These are phyloP conservation scores for Citrullus mucosospermus DNA, from an alignment of 306 rosid genomes.

Conservation along the genomic window DNA sequence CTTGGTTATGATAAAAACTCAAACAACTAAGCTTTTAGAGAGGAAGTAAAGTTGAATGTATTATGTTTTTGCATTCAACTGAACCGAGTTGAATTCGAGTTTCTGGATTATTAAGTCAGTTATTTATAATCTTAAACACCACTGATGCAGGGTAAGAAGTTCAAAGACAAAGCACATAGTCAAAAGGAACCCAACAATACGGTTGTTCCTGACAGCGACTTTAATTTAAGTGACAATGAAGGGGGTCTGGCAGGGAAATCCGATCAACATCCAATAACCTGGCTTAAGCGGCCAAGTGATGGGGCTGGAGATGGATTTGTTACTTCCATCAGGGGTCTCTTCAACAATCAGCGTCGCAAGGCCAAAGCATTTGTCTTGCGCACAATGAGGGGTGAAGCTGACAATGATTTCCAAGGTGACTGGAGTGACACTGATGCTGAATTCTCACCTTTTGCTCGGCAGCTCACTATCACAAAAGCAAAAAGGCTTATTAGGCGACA, in stretches of 20 bases:
- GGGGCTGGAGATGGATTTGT: slow-evolving; percentile 99
- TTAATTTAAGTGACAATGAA: slow-evolving; percentile 85
- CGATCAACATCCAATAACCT: slow-evolving; percentile 61
- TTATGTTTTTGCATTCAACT: not conserved
- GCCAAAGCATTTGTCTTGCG: slow-evolving; percentile 90
- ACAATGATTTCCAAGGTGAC: slow-evolving; percentile 82
- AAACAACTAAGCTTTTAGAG: not conserved
- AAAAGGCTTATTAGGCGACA: slow-evolving; percentile 88
- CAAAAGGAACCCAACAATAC: slow-evolving; percentile 41
- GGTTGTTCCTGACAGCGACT: slow-evolving; percentile 71
- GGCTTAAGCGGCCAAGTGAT: slow-evolving; percentile 81
- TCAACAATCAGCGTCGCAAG: slow-evolving; percentile 82
- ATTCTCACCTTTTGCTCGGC: slow-evolving; percentile 85
- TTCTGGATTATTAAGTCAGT: not conserved
- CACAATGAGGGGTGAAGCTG: slow-evolving; percentile 96
- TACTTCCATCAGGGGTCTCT: slow-evolving; percentile 83
- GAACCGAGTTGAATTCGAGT: not conserved
- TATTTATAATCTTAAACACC: not conserved
- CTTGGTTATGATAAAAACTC: not conserved
- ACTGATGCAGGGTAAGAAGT: slow-evolving; percentile 73
- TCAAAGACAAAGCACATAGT: slow-evolving; percentile 75
- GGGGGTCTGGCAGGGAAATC: slow-evolving; percentile 52
- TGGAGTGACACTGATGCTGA: slow-evolving; percentile 93
- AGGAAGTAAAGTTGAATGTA: not conserved
- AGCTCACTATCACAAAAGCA: slow-evolving; percentile 85